These are phyloP conservation scores for Trichoderma endophyticum DNA, from an alignment of 2,329 filamentous ascomycete species.

Conservation along the genomic window DNA sequence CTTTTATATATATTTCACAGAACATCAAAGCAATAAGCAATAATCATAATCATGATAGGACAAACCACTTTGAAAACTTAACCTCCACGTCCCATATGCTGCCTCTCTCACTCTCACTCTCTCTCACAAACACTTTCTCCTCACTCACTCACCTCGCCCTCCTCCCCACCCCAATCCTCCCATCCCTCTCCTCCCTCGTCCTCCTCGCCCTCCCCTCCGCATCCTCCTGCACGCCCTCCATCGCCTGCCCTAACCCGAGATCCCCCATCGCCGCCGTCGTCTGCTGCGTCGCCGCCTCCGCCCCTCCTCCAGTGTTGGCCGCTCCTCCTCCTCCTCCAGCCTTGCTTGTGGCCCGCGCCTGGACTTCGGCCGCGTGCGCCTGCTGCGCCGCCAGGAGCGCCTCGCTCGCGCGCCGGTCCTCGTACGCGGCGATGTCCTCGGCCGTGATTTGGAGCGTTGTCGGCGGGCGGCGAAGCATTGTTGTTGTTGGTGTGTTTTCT, in stretches of 20 bases:
- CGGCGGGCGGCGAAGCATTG: conserved; percentile 64
- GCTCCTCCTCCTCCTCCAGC: conserved; percentile 6
- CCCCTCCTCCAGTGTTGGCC: conserved; percentile 19
- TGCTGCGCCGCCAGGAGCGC: conserved; percentile 35
- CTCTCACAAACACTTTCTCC: not conserved
- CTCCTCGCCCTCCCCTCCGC: conserved; percentile 25
- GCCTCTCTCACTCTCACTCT: not conserved
- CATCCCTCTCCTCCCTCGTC: conserved; percentile 34
- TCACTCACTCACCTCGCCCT: conserved; percentile 18
- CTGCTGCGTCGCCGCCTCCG: conserved; percentile 25
- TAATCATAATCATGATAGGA: not conserved
- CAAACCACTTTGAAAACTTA: not conserved
- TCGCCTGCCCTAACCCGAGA: conserved; percentile 22
- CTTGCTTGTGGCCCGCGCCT: conserved; percentile 18
- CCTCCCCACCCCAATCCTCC: conserved; percentile 38
- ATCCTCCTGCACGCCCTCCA: conserved; percentile 32
- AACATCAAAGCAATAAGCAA: not conserved
- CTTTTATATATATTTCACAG: not conserved
- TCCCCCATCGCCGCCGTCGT: conserved; percentile 18
- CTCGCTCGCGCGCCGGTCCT: conserved; percentile 55
- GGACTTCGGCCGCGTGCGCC: conserved; percentile 27
- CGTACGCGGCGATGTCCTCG: conserved; percentile 68
- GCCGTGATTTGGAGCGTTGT: conserved; percentile 66
- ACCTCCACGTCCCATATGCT: not conserved
- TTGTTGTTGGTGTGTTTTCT: conserved; percentile 7